Evolutionary conservation across 2,329 filamentous ascomycete genomes (phyloP).

Genomic region (Hymenoscyphus fructigenus): DNA sequence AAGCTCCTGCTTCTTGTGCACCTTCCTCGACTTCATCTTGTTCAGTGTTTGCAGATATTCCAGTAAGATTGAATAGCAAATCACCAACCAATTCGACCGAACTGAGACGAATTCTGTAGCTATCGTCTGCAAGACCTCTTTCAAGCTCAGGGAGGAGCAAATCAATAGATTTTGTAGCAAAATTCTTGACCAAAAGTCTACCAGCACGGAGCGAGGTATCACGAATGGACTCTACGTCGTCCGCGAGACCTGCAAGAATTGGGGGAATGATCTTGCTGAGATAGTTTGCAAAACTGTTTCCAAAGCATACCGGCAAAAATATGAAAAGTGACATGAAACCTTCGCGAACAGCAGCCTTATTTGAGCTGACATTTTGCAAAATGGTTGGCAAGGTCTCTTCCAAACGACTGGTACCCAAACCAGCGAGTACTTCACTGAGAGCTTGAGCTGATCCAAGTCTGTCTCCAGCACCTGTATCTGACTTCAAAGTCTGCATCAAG

Average conservation of each 20-base stretch:
- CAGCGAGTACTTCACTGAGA: slow-evolving; percentile 92
- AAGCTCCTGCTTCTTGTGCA: slow-evolving; percentile 83
- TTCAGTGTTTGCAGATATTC: slow-evolving; percentile 67
- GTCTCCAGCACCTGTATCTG: slow-evolving; percentile 94
- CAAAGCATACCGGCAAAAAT: slow-evolving; percentile 97
- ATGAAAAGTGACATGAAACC: slow-evolving; percentile 99
- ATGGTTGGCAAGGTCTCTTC: slow-evolving; percentile 97
- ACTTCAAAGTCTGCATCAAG: slow-evolving; percentile 96
- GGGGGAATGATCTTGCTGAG: slow-evolving; percentile 93
- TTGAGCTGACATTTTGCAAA: slow-evolving; percentile 90
- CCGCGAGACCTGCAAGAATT: slow-evolving; percentile 89
- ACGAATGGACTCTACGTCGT: slow-evolving; percentile 93
- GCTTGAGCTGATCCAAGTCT: slow-evolving; percentile 94
- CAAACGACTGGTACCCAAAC: slow-evolving; percentile 84
- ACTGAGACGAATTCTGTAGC: slow-evolving; percentile 94
- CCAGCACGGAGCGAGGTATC: slow-evolving; percentile 95
- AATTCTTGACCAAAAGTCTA: slow-evolving; percentile 95
- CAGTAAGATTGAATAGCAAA: slow-evolving; percentile 94
- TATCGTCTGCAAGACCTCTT: slow-evolving; percentile 94
- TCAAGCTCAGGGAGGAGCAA: slow-evolving; percentile 92
- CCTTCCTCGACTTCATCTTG: slow-evolving; percentile 78
- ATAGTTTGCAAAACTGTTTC: slow-evolving; percentile 97
- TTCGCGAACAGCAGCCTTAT: slow-evolving; percentile 87
- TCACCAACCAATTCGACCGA: slow-evolving; percentile 97
- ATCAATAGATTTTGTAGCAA: slow-evolving; percentile 91